Percentiles rank a stretch among this genome's conserved stretches.
These are phyloP conservation scores for Stellera chamaejasme DNA, from an alignment of 345 rosid genomes.

Conservation along the genomic window DNA sequence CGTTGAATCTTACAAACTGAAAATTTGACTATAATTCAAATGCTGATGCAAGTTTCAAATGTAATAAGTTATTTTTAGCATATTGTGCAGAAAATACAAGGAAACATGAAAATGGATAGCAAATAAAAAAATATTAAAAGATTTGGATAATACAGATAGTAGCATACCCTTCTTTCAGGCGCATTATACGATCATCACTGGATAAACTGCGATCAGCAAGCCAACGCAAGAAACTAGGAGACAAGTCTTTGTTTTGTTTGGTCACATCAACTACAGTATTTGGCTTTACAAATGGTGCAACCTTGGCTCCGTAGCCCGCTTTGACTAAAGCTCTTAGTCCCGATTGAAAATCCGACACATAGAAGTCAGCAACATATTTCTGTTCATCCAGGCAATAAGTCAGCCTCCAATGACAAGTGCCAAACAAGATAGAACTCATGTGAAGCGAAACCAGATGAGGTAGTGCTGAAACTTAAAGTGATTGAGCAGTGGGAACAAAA, in stretches of 20 bases:
- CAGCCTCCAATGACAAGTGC: background rate
- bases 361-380: conserved; percentile 84
- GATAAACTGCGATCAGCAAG: conserved; percentile 66
- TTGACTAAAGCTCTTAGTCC: conserved; percentile 88
- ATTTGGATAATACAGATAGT: background rate
- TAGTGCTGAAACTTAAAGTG: background rate
- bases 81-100: no score
- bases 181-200: conserved; percentile 59
- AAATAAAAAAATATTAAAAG: background rate
- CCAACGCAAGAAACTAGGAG: conserved; percentile 79
- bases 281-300: conserved; percentile 70
- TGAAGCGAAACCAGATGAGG: background rate
- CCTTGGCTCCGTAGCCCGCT: conserved; percentile 90
- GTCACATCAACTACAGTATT: conserved; percentile 59
- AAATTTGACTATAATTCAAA: no score
- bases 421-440: background rate
- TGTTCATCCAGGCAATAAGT: conserved; percentile 26
- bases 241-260: conserved; percentile 47
- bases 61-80: no score
- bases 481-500: background rate
- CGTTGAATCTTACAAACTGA: no score
- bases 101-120: no score
- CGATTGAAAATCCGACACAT: conserved; percentile 87
- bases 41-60: no score
- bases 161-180: conserved; percentile 89